Percentiles rank a stretch among this genome's conserved stretches.
Conservation (phyloP, 192 early-diverging fungal species). For the Piromyces sp. region DNA sequence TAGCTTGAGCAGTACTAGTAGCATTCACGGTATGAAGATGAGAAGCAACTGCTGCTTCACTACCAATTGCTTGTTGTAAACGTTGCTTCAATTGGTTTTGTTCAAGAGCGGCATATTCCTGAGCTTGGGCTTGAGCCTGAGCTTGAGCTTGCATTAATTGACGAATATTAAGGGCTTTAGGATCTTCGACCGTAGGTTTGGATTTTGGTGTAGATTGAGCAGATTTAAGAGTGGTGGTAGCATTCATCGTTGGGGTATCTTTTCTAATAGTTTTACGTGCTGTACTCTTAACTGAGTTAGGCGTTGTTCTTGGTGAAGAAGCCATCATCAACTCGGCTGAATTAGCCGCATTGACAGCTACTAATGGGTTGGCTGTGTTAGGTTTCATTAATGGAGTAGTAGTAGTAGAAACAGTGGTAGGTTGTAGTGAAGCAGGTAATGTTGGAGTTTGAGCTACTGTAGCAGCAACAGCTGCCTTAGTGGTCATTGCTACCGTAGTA, state of each 20-base stretch:
- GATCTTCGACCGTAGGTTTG: background rate
- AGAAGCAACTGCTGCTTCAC: background rate
- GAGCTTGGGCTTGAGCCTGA: too few relatives aligned
- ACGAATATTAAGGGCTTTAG: background rate
- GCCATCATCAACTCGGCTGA: background rate
- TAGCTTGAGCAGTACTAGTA: background rate
- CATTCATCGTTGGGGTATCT: background rate
- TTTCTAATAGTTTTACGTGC: background rate
- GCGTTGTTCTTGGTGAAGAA: background rate
- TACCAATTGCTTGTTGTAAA: background rate
- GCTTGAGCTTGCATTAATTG: background rate
- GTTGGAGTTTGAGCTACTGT: background rate
- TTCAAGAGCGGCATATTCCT: background rate
- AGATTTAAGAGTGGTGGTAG: background rate
- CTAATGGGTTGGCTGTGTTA: background rate
- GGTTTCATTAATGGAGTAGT: background rate
- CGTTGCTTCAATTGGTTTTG: background rate
- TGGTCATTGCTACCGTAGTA: background rate
- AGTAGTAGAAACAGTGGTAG: background rate
- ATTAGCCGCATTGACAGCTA: background rate
- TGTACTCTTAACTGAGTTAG: background rate
- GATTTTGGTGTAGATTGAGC: background rate
- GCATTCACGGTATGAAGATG: background rate
- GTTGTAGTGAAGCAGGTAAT: background rate
- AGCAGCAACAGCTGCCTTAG: background rate